Percentiles rank a stretch among this genome's conserved stretches.
Evolutionary conservation across 768 basidiomycete genomes (phyloP).

Genomic region (Russula griseocarnosa): DNA sequence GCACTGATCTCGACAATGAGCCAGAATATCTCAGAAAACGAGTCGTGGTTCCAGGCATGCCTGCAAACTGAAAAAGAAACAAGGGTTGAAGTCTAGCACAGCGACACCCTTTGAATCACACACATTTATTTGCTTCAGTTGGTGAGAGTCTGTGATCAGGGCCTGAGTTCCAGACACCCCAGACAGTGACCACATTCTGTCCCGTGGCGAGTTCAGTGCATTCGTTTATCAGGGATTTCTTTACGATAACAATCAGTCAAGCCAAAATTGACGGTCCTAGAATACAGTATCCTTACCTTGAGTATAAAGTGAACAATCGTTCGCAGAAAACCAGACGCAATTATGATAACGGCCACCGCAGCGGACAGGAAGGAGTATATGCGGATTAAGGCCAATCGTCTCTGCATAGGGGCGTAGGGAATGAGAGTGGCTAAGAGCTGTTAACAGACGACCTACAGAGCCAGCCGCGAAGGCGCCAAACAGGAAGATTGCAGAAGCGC

Average conservation of each 20-base stretch:
- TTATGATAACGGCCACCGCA: constrained; percentile 45
- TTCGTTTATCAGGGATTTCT: constrained; percentile 57
- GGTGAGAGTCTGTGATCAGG: constrained; percentile 28
- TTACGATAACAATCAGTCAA: constrained; percentile 4
- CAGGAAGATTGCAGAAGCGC: constrained; percentile 47
- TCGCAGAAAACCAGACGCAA: constrained; percentile 51
- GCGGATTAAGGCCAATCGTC: constrained; percentile 51
- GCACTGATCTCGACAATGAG: constrained; percentile 57
- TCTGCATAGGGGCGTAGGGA: constrained; percentile 35
- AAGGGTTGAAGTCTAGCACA: constrained; percentile 11
- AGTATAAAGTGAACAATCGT: constrained; percentile 61
- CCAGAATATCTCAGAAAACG: constrained; percentile 63
- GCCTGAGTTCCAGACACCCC: constrained; percentile 35
- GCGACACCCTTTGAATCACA: constrained; percentile 27
- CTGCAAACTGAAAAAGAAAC: constrained; percentile 52
- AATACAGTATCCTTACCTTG: constrained; percentile 45
- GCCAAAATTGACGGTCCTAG: neutral
- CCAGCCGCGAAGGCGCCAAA: constrained; percentile 52
- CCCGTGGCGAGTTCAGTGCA: constrained; percentile 46
- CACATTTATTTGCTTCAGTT: constrained; percentile 47
- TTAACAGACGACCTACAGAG: constrained; percentile 41
- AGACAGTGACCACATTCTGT: constrained; percentile 32
- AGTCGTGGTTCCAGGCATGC: constrained; percentile 55
- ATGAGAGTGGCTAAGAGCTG: neutral
- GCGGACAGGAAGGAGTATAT: constrained; percentile 53